Percentiles rank a stretch among this genome's conserved stretches.
These are phyloP conservation scores for Mucor racemosus DNA, from an alignment of 371 early-diverging fungal genomes.

Conservation along the genomic window DNA sequence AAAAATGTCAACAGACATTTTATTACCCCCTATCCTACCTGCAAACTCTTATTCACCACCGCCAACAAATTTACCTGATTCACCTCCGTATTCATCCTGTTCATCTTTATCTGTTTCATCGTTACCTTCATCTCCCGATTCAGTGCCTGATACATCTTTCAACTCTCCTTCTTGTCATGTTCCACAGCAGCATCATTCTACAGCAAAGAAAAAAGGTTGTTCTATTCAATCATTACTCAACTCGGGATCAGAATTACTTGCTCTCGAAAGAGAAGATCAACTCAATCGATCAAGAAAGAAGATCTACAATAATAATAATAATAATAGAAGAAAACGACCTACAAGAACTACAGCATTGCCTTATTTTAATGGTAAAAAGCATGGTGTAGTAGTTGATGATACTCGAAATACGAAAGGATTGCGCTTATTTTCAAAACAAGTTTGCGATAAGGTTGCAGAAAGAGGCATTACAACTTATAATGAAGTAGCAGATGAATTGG, in stretches of 20 bases:
- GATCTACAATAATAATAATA: neutral
- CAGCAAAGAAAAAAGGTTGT: slow-evolving; percentile 25
- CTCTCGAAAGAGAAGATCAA: slow-evolving; percentile 26
- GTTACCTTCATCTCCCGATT: slow-evolving; percentile 31
- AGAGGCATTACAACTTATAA: slow-evolving; percentile 66
- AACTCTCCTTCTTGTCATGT: neutral
- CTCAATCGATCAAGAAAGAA: neutral
- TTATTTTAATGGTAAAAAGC: slow-evolving; percentile 2
- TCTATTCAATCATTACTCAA: slow-evolving; percentile 52
- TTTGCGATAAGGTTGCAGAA: slow-evolving; percentile 61
- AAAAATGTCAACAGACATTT: slow-evolving; percentile 6
- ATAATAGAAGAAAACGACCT: slow-evolving; percentile 6
- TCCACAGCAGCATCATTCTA: neutral
- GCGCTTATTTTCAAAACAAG: slow-evolving; percentile 61
- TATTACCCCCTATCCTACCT: slow-evolving; percentile 17
- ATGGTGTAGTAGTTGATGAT: slow-evolving; percentile 18
- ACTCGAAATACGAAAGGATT: slow-evolving; percentile 40
- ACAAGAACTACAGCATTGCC: neutral
- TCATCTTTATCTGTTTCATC: slow-evolving; percentile 26
- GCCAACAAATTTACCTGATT: slow-evolving; percentile 9
- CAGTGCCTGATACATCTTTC: slow-evolving; percentile 16
- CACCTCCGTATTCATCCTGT: slow-evolving; percentile 21
- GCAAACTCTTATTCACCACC: slow-evolving; percentile 6
- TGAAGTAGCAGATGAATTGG: slow-evolving; percentile 53
- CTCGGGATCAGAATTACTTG: slow-evolving; percentile 34